Base-by-base conservation (phyloP, 2,329 filamentous ascomycete species). In the Alternaria panax region DNA sequence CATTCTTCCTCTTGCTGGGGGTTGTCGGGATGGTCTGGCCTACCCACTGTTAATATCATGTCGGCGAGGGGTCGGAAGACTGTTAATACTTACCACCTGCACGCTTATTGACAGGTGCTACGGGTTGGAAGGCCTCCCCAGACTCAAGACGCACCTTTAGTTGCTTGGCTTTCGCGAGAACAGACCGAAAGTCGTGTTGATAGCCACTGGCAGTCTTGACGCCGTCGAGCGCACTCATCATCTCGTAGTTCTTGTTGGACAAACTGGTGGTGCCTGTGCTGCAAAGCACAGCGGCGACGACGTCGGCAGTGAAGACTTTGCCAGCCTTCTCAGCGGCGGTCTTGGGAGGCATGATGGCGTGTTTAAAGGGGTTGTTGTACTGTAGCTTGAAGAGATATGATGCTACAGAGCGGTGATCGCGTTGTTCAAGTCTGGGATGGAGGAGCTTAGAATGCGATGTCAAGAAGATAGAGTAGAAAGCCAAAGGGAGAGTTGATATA, bases 201-300 rank as follows among this genome's bases (percentile, higher is more conserved):
- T n/a, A n/a, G n/a, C n/a, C n/a, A n/a, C 34, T 60, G 1, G 69
- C 64, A 1, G 74, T 74, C 4, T 60, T 62, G 1, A 36, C 64
- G 32, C 71, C 69, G 51, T 75, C 71, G 5, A 76, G 51, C 0
- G 73, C 63, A 6, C 48, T 60, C 73, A 76, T 75, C 57, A 74
- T 66, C 6, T 74, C 64, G 18, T 69, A 72, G n/a, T 70, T 65
- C 7, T 54, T 36, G 9, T 22, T 67, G 20, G 57, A n/a, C n/a
- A n/a, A n/a, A n/a, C n/a, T 60, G 6, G 61, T 65, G 4, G 16
- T 65, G 38, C n/a, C n/a, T n/a, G 64, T 51, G 12, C 69, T 65
- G 57, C 66, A n/a, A n/a, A n/a, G n/a, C n/a, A 74, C 46, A 7
- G 65, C 66, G 0, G 72, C 51, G 20, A 76, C 70, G 20, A 47